A percentile compares a stretch with the other conserved stretches of the same genome.
phyloP scores from a whole-genome alignment of 2,329 filamentous ascomycete genomes.

The Pseudogymnoascus sp. region DNA sequence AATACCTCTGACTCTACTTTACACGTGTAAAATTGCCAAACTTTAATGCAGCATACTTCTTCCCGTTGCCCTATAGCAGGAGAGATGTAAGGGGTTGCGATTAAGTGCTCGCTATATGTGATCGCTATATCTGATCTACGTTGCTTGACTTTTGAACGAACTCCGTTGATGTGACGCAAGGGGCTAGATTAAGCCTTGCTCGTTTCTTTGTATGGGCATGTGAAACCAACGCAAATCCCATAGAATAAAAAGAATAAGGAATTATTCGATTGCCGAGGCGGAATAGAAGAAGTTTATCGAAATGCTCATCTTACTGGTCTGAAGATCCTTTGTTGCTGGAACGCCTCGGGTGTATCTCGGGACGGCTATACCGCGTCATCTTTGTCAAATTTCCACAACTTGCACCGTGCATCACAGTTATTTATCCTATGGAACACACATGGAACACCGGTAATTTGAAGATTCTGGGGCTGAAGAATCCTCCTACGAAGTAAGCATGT shows the following conservation, averaged over 20 bases:
- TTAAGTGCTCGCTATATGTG: too few relatives aligned
- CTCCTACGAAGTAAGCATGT: not conserved
- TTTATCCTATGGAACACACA: not conserved
- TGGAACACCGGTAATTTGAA: not conserved
- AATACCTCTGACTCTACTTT: not conserved
- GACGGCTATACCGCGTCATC: not conserved
- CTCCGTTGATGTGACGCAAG: not conserved
- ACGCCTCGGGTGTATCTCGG: not conserved
- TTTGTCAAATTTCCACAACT: slow-evolving; percentile 1
- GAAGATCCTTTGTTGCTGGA: not conserved
- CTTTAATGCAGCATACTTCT: not conserved
- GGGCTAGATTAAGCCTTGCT: not conserved
- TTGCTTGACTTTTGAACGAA: not conserved
- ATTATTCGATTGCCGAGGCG: not conserved
- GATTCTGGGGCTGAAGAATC: not conserved
- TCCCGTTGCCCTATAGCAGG: not conserved
- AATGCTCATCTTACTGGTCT: not conserved
- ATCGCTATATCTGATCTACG: not conserved
- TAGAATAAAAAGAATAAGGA: not conserved
- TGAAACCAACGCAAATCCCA: not conserved
- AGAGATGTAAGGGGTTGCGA: not conserved
- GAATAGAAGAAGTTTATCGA: slow-evolving; percentile 1
- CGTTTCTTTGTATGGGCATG: not conserved
- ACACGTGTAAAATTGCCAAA: not conserved
- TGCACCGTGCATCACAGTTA: not conserved